These are phyloP conservation scores for Lachancea sp. DNA, from an alignment of 805 yeast species.

Conservation along the genomic window DNA sequence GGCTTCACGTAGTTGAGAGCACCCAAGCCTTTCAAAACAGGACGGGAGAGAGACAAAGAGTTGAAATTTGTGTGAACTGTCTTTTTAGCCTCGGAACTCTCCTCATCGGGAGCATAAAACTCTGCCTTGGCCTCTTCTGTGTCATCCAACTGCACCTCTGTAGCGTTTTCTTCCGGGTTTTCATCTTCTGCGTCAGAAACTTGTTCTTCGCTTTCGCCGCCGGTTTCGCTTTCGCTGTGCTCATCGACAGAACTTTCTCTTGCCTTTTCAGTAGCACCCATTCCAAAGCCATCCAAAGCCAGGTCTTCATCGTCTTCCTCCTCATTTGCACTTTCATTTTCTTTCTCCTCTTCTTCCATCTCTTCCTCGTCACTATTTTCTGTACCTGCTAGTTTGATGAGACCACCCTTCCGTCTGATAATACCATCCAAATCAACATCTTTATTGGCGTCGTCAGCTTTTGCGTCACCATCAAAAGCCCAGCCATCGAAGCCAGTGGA, in stretches of 20 bases:
- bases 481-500: constrained; percentile 61
- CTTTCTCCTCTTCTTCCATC: constrained; percentile 29
- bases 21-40: constrained; percentile 75
- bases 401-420: constrained; percentile 80
- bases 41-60: constrained; percentile 77
- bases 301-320: constrained; percentile 29
- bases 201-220: constrained; percentile 31
- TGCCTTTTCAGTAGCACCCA: constrained; percentile 26
- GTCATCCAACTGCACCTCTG: constrained; percentile 11
- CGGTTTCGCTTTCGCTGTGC: constrained; percentile 30
- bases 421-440: constrained; percentile 86
- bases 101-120: constrained; percentile 58
- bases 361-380: constrained; percentile 34
- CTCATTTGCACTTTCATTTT: constrained; percentile 38
- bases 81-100: constrained; percentile 47
- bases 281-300: constrained; percentile 36
- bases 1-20: constrained; percentile 82
- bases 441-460: constrained; percentile 30
- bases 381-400: constrained; percentile 47
- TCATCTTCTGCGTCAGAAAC: too few species aligned
- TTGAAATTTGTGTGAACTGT: constrained; percentile 62
- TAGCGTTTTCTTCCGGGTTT: constrained; percentile 15
- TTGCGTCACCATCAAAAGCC: constrained; percentile 57
- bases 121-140: constrained; percentile 77
- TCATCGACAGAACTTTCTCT: constrained; percentile 14